Conservation (phyloP, 441 rosid species). For the Biscutella laevigata region DNA sequence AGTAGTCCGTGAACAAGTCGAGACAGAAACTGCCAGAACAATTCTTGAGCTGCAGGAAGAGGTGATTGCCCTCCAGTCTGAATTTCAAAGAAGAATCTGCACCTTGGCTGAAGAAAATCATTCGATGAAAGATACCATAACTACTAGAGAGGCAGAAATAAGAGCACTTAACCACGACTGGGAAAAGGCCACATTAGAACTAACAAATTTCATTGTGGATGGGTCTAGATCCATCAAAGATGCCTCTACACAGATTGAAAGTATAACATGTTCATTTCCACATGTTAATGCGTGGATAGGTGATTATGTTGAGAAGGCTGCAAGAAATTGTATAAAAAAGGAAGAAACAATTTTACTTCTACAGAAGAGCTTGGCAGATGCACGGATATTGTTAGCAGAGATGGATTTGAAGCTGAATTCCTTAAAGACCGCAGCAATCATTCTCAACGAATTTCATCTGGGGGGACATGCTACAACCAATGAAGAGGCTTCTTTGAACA, state of each 20-base stretch:
- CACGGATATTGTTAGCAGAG: slow-evolving; percentile 59
- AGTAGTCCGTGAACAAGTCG: slow-evolving; percentile 71
- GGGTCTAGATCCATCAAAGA: slow-evolving; percentile 83
- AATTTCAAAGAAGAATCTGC: slow-evolving; percentile 48
- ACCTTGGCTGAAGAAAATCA: slow-evolving; percentile 50
- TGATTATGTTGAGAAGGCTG: slow-evolving; percentile 75
- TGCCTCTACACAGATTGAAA: slow-evolving; percentile 67
- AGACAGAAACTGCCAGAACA: slow-evolving; percentile 68
- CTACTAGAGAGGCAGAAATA: slow-evolving; percentile 58
- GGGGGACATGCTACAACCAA: slow-evolving; percentile 28
- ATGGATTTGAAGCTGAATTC: slow-evolving; percentile 72
- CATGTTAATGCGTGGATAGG: slow-evolving; percentile 48
- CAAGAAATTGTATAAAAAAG: slow-evolving; percentile 66
- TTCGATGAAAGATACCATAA: slow-evolving; percentile 39
- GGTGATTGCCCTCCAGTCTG: slow-evolving; percentile 51
- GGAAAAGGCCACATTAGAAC: slow-evolving; percentile 84
- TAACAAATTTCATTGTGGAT: slow-evolving; percentile 72
- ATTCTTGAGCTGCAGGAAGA: slow-evolving; percentile 88
- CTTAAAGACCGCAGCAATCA: slow-evolving; percentile 64
- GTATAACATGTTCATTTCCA: slow-evolving; percentile 65
- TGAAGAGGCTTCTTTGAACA: slow-evolving; percentile 33
- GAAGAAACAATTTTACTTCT: slow-evolving; percentile 69
- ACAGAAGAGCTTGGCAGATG: slow-evolving; percentile 82
- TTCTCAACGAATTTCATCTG: slow-evolving; percentile 47
- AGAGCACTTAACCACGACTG: slow-evolving; percentile 47